Conservation (phyloP, 2,329 filamentous ascomycete species). For the Venturia nashicola region DNA sequence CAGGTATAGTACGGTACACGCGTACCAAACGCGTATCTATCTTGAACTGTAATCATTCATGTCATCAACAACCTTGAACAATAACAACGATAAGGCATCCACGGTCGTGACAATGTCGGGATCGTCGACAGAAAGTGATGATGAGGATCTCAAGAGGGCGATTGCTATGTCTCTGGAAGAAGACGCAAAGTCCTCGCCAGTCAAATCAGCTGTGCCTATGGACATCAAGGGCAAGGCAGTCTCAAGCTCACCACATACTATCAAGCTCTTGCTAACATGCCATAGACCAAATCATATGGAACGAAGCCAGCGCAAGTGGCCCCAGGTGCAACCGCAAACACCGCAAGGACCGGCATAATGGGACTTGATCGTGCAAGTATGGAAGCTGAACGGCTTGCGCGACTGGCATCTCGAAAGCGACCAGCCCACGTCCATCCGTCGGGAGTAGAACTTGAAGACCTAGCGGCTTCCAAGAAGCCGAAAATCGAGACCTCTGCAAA, state of each 20-base stretch:
- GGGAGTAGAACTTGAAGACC: constrained; percentile 16
- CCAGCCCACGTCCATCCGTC: constrained; percentile 33
- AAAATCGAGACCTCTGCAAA: constrained; percentile 10
- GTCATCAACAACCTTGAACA: neutral
- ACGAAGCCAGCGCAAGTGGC: neutral
- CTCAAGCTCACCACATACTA: constrained; percentile 4
- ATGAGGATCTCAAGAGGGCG: constrained; percentile 15
- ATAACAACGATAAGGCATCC: neutral
- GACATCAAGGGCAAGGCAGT: constrained; percentile 4
- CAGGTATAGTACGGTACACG: neutral
- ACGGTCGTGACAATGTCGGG: neutral
- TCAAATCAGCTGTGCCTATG: neutral
- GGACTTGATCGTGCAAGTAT: constrained; percentile 66
- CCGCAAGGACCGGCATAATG: neutral
- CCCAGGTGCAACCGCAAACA: neutral
- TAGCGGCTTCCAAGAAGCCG: constrained; percentile 10
- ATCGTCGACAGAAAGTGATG: neutral
- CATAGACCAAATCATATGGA: neutral
- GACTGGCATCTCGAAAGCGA: constrained; percentile 49
- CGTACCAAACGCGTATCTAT: too few relatives aligned
- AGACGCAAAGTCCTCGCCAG: neutral
- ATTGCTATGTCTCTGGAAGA: constrained; percentile 18
- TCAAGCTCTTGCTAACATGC: neutral
- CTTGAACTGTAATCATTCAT: too few relatives aligned
- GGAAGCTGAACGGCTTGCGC: constrained; percentile 70